A percentile compares a stretch with the other conserved stretches of the same genome.
Conservation (phyloP, 1,284 basidiomycete genomes). For the Ceraceosorus guamensis region DNA sequence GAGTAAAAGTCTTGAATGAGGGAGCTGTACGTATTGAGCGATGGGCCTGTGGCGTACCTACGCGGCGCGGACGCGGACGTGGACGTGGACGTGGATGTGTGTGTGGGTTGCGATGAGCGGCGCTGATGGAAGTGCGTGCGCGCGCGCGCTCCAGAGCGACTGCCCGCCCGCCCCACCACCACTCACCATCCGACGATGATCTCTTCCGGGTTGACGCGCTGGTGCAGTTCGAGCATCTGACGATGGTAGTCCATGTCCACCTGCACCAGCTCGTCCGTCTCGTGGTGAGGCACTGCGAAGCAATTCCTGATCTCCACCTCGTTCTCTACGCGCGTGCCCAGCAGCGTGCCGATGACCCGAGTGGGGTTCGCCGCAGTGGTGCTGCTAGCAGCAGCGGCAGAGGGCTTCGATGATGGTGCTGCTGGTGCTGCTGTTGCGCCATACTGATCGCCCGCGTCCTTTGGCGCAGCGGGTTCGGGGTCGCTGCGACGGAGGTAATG, state of each 20-base stretch:
- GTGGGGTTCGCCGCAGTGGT: conserved; percentile 16
- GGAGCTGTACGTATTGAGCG: conserved; percentile 90
- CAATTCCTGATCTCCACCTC: conserved; percentile 45
- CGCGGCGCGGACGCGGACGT: neutral
- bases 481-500: conserved; percentile 81
- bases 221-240: conserved; percentile 82
- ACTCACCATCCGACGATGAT: conserved; percentile 81
- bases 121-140: neutral
- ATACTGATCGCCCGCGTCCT: no score
- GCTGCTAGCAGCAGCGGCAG: neutral
- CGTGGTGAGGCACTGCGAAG: conserved; percentile 51
- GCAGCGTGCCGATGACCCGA: conserved; percentile 89
- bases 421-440: no score
- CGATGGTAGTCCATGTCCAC: conserved; percentile 95
- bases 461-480: conserved; percentile 14
- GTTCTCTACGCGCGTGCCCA: conserved; percentile 66
- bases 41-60: conserved; percentile 53
- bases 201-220: conserved; percentile 74
- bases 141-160: neutral
- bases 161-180: neutral
- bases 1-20: conserved; percentile 98
- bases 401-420: neutral
- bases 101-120: no score
- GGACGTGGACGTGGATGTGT: no score
- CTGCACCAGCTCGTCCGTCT: conserved; percentile 62